Evolutionary conservation across 192 early-diverging fungal species (phyloP).

Genomic region (Diversispora eburnea): DNA sequence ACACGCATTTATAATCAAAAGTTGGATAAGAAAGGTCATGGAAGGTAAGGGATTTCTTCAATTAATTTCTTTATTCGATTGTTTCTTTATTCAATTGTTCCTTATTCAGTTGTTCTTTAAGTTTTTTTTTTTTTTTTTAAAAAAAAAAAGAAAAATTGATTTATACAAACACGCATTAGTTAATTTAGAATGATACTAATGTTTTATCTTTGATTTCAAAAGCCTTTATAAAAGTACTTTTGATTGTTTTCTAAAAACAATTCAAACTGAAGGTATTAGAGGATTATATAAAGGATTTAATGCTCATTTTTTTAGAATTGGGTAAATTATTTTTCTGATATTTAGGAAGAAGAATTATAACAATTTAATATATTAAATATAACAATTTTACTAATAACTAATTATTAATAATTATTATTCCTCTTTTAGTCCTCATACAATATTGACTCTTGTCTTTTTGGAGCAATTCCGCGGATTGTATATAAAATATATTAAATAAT

Average conservation of each 20-base stretch:
- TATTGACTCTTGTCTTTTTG: constrained; percentile 88
- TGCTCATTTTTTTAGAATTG: constrained; percentile 88
- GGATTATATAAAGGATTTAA: constrained; percentile 92
- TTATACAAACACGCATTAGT: too few species aligned
- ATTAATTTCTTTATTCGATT: too few species aligned
- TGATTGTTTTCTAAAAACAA: constrained; percentile 86
- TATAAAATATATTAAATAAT: constrained; percentile 18
- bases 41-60: constrained; percentile 6
- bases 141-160: background rate
- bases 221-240: constrained; percentile 72
- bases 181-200: background rate
- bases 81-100: too few species aligned
- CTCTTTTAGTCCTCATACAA: constrained; percentile 76
- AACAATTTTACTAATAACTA: constrained; percentile 3
- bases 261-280: constrained; percentile 71
- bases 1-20: constrained; percentile 93
- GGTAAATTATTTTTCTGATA: constrained; percentile 45
- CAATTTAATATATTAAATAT: background rate
- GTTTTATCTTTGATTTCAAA: background rate
- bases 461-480: constrained; percentile 53
- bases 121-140: background rate
- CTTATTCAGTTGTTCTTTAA: background rate
- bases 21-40: constrained; percentile 14
- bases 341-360: background rate
- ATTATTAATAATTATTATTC: constrained; percentile 1